Evolutionary conservation across 164 flowering plant species (phyloP), one percentile per base, ranked within the genome.

Genomic region (Tinospora cordifolia): DNA sequence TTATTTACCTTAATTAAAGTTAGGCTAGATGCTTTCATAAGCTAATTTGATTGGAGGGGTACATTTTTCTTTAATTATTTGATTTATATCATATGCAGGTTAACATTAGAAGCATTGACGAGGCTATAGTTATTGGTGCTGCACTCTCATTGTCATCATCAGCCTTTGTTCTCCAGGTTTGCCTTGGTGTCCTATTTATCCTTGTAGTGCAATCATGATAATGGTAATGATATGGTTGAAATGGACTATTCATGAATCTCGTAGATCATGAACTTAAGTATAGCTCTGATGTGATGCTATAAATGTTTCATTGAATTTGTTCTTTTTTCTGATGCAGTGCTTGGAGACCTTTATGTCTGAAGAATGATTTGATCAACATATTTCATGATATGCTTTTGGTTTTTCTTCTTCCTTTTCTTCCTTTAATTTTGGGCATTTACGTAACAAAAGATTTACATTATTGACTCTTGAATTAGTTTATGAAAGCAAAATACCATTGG

Each of bases 111-210:
- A 94, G 90, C 64, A 68, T 89, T 69, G 99, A 94, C 78, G 99
- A 94, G 77, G 99, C 99, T 70, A 62, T 94, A 65, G 97, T 94
- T 54, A 94, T 94, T 76, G 97, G 99, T 62, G 96, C 99, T 81
- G 99, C 99, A 80, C 88, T 94, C 51, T 94, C 98, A 69, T 79
- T 94, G 75, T 94, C 99, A 27, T 94, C 99, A 77, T 94, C 99
- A 49, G 97, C 99, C 68, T 94, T 94, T 85, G 99, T 94, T 75
- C 86, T 94, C 68, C 99, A 94, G 97, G 99, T 94, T 83, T 21
- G 65, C 62, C 38, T 60, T 24, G 63, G 26, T 64, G 66, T 65
- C 44, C 47, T 17, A 57, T 47, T 30, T 49, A 64, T 44, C 47
- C 47, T 47, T 27, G 60, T 67, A 67, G 60, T n/a, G 22, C 19